These are phyloP conservation scores for Combretum micranthum DNA, from an alignment of 345 rosid species.

Conservation along the genomic window DNA sequence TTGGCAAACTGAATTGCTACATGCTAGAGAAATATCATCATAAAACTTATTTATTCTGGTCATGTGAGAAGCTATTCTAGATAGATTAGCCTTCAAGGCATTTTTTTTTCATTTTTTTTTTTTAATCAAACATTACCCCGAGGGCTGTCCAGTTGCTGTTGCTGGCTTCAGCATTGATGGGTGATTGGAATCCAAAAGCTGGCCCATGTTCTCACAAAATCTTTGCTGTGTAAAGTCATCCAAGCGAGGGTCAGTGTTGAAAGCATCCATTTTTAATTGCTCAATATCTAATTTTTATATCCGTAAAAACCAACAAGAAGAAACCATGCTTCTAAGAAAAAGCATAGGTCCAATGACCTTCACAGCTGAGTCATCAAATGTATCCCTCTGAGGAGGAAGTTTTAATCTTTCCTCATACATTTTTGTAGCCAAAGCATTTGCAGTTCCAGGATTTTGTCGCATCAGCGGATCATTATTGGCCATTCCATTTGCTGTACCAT, in stretches of 20 bases:
- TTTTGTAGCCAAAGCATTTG: constrained; percentile 66
- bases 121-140: constrained; percentile 46
- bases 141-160: constrained; percentile 67
- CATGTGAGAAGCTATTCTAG: too few relatives aligned
- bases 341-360: constrained; percentile 38
- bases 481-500: constrained; percentile 76
- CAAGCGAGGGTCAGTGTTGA: too few relatives aligned
- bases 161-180: constrained; percentile 81
- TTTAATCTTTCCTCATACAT: constrained; percentile 75
- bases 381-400: constrained; percentile 66
- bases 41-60: too few relatives aligned
- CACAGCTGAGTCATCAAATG: constrained; percentile 65
- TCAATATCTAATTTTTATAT: too few relatives aligned
- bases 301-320: too few relatives aligned
- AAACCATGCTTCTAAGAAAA: too few relatives aligned
- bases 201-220: constrained; percentile 80
- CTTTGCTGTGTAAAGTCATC: constrained; percentile 45
- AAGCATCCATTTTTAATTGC: too few relatives aligned
- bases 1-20: too few relatives aligned
- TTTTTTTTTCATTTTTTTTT: too few relatives aligned
- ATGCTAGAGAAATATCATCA: too few relatives aligned
- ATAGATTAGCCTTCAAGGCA: too few relatives aligned
- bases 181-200: constrained; percentile 78
- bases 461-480: constrained; percentile 67
- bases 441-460: constrained; percentile 74